These are phyloP conservation scores for Blastobotrys arbuscula DNA, from an alignment of 1,139 yeast genomes.

Conservation along the genomic window DNA sequence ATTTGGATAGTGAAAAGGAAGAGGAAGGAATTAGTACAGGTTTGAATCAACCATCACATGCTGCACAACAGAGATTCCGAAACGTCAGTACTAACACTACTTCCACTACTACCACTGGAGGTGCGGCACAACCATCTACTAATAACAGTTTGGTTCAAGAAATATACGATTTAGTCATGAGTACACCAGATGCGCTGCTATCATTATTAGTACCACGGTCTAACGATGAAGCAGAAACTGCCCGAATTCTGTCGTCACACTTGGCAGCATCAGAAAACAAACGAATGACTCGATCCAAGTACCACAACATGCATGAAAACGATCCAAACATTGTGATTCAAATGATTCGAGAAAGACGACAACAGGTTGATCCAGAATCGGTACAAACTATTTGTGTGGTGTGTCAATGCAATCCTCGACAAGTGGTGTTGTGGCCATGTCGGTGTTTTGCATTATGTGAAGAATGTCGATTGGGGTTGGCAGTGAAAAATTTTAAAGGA, in stretches of 20 bases:
- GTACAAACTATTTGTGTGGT: conserved; percentile 55
- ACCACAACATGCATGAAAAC: conserved; percentile 14
- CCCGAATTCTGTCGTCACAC: conserved; percentile 21
- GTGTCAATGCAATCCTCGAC: conserved; percentile 70
- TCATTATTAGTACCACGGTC: conserved; percentile 24
- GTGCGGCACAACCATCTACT: neutral
- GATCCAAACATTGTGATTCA: conserved; percentile 16
- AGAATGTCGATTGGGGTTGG: conserved; percentile 70
- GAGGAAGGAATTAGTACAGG: conserved; percentile 5
- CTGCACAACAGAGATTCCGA: conserved; percentile 5
- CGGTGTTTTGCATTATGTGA: conserved; percentile 86
- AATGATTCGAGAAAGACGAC: conserved; percentile 17
- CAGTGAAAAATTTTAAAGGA: conserved; percentile 64
- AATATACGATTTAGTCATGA: conserved; percentile 22
- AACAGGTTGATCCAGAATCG: conserved; percentile 6
- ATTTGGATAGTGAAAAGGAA: conserved; percentile 7
- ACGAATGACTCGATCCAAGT: conserved; percentile 23
- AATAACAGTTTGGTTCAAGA: conserved; percentile 13
- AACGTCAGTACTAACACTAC: neutral
- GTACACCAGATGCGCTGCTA: conserved; percentile 21
- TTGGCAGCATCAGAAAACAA: conserved; percentile 11
- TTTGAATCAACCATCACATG: neutral
- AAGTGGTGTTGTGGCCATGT: conserved; percentile 89
- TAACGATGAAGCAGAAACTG: conserved; percentile 22
- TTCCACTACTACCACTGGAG: neutral